A percentile compares a stretch with the other conserved stretches of the same genome.
These are phyloP conservation scores for Aspergillus fructus DNA, from an alignment of 2,329 filamentous ascomycete species.

Conservation along the genomic window DNA sequence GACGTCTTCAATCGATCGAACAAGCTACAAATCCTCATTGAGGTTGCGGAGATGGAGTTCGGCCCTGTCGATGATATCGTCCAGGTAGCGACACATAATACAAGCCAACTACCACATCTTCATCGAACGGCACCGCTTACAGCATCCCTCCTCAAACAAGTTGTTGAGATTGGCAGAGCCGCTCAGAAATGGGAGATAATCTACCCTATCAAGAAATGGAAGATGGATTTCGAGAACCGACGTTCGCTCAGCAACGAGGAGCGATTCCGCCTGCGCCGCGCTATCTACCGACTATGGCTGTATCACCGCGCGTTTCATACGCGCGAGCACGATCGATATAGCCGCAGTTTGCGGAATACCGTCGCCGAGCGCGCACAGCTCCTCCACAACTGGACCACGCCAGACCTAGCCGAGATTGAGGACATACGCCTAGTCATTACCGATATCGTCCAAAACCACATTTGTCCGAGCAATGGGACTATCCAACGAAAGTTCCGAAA, in stretches of 20 bases:
- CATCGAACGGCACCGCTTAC: conserved; percentile 55
- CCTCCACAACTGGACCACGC: conserved; percentile 58
- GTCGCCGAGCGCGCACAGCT: conserved; percentile 55
- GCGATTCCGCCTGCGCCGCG: conserved; percentile 53
- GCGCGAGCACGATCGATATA: conserved; percentile 49
- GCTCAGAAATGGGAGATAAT: conserved; percentile 60
- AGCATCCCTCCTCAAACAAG: conserved; percentile 55
- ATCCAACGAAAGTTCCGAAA: conserved; percentile 60
- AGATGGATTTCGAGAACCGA: conserved; percentile 54
- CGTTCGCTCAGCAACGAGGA: conserved; percentile 53
- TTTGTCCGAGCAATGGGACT: conserved; percentile 62
- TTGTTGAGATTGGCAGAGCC: conserved; percentile 54
- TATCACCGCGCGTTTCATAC: conserved; percentile 60
- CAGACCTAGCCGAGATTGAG: conserved; percentile 59
- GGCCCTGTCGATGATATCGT: conserved; percentile 59
- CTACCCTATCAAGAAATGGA: conserved; percentile 66
- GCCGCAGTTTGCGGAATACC: conserved; percentile 47
- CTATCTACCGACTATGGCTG: conserved; percentile 62
- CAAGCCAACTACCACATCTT: conserved; percentile 58
- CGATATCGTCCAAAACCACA: conserved; percentile 56
- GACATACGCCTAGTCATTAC: conserved; percentile 57
- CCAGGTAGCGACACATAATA: conserved; percentile 61
- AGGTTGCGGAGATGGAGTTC: conserved; percentile 55
- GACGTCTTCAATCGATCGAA: conserved; percentile 54
- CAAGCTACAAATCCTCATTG: conserved; percentile 54